Percentiles rank a stretch among this genome's conserved stretches.
These are phyloP conservation scores for Prinsepia uniflora DNA, from an alignment of 306 rosid genomes.

Conservation along the genomic window DNA sequence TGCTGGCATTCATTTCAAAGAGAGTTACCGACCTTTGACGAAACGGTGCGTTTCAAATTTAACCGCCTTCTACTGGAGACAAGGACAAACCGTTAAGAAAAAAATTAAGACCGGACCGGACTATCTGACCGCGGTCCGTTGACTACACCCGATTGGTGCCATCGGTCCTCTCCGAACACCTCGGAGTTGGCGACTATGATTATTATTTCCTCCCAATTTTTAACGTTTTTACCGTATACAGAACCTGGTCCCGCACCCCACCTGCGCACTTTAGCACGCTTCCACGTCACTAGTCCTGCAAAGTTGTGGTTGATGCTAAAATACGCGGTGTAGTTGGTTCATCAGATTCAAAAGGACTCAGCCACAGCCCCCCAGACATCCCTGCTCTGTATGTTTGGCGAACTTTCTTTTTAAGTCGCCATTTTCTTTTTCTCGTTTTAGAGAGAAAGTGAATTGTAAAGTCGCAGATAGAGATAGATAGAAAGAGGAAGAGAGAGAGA, in stretches of 20 bases:
- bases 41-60: background rate
- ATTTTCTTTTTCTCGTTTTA: background rate
- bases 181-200: conserved; percentile 19
- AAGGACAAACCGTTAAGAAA: conserved; percentile 2
- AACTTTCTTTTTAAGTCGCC: conserved; percentile 5
- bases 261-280: conserved; percentile 18
- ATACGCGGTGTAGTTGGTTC: conserved; percentile 22
- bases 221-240: background rate
- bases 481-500: conserved; percentile 12
- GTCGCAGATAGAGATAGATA: too few species aligned
- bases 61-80: background rate
- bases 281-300: background rate
- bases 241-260: background rate
- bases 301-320: conserved; percentile 26
- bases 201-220: background rate
- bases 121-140: background rate
- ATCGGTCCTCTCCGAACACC: conserved; percentile 25
- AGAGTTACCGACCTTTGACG: background rate
- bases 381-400: background rate
- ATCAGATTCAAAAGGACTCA: background rate
- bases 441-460: conserved; percentile 28
- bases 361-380: background rate
- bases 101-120: background rate
- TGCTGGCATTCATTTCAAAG: background rate
- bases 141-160: background rate